Evolutionary conservation across 768 basidiomycete species (phyloP).

Genomic region (Tylopilus balloui): DNA sequence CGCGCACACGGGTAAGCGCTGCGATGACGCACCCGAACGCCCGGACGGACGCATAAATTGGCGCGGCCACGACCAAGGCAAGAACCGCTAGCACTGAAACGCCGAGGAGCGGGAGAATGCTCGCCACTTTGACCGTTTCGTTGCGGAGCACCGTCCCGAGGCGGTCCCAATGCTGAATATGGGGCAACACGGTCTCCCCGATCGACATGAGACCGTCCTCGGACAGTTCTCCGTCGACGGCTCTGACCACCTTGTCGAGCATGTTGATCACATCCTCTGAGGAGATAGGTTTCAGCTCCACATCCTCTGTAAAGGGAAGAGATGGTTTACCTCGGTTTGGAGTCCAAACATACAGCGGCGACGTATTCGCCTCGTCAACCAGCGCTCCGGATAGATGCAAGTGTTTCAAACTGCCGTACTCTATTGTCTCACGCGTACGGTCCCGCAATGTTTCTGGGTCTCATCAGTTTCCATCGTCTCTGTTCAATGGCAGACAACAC

Average conservation of each 20-base stretch:
- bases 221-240: constrained; percentile 14
- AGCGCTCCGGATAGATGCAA: constrained; percentile 15
- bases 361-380: constrained; percentile 13
- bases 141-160: constrained; percentile 7
- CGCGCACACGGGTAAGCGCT: too few relatives aligned
- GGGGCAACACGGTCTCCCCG: constrained; percentile 17
- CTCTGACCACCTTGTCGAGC: constrained; percentile 20
- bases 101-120: constrained; percentile 17
- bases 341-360: constrained; percentile 13
- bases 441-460: constrained; percentile 11
- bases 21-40: constrained; percentile 10
- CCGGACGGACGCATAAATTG: constrained; percentile 6
- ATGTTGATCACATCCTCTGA: constrained; percentile 14
- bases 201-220: constrained; percentile 17
- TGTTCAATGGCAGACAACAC: not conserved
- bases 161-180: constrained; percentile 19
- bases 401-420: constrained; percentile 17
- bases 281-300: not conserved
- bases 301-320: not conserved
- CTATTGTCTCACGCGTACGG: not conserved
- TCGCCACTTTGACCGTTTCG: not conserved
- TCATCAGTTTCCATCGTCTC: not conserved
- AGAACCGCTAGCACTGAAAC: constrained; percentile 18
- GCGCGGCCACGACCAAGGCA: constrained; percentile 3
- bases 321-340: constrained; percentile 15